These are phyloP conservation scores for Paecilomyces sp. DNA, from an alignment of 2,329 filamentous ascomycete species.

Conservation along the genomic window DNA sequence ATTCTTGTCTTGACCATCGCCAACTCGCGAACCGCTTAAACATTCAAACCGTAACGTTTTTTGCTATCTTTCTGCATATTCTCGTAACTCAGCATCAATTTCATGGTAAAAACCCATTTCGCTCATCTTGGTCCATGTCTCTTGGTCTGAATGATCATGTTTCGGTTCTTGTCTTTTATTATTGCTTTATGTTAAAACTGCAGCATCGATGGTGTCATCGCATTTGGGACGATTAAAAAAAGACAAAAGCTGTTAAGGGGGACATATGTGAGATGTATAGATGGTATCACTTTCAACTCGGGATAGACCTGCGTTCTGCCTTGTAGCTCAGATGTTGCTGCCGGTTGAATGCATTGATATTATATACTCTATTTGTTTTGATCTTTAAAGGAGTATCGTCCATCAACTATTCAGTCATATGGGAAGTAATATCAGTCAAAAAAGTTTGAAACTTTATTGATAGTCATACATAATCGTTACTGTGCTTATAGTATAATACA, in stretches of 20 bases:
- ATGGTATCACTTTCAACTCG: too few relatives aligned
- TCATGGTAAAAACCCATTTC: not conserved
- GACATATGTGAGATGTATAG: not conserved
- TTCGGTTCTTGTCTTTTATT: not conserved
- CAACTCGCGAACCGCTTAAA: slow-evolving; percentile 57
- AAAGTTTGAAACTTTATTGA: not conserved
- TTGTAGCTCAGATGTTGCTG: too few relatives aligned
- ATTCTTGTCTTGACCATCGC: slow-evolving; percentile 80
- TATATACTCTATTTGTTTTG: too few relatives aligned
- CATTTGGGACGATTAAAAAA: not conserved
- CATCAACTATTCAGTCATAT: too few relatives aligned
- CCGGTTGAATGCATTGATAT: too few relatives aligned
- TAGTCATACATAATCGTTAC: not conserved
- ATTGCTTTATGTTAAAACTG: not conserved
- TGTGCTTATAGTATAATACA: not conserved
- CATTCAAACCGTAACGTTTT: not conserved
- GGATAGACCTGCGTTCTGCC: too few relatives aligned
- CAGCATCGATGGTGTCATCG: not conserved
- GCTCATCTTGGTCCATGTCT: not conserved
- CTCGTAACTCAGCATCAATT: not conserved
- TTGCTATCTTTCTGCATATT: not conserved
- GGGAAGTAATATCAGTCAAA: too few relatives aligned
- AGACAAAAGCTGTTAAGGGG: not conserved
- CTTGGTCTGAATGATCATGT: not conserved
- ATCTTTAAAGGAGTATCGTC: not conserved